Evolutionary conservation across 768 basidiomycete genomes (phyloP).

Genomic region (Boletus reticulatus): DNA sequence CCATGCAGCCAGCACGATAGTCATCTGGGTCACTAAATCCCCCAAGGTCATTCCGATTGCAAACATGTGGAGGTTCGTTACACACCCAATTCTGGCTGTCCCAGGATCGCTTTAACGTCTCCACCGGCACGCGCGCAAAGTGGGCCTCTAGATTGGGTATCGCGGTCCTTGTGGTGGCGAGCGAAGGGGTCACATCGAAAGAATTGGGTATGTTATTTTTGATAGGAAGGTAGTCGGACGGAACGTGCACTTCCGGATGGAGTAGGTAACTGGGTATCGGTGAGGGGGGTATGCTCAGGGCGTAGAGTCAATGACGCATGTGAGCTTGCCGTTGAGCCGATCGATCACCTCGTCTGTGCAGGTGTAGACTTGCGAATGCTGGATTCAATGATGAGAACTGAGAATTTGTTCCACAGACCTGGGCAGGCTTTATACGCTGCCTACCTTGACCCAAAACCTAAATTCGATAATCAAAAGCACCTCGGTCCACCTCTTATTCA

Average conservation of each 20-base stretch:
- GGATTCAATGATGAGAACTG: not conserved
- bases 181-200: not conserved
- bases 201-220: not conserved
- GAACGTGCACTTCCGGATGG: constrained; percentile 1
- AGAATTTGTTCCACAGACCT: not conserved
- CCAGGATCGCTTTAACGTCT: not conserved
- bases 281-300: not conserved
- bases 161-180: not conserved
- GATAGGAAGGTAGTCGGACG: constrained; percentile 1
- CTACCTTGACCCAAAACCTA: too few relatives aligned
- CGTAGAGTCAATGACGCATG: not conserved
- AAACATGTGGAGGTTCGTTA: not conserved
- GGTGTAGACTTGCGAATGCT: not conserved
- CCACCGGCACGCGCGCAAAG: not conserved
- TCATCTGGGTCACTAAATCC: constrained; percentile 1
- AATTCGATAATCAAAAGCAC: too few relatives aligned
- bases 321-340: not conserved
- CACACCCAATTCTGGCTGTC: constrained; percentile 5
- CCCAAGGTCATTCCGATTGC: not conserved
- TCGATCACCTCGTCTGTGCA: constrained; percentile 3
- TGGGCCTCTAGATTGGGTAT: constrained; percentile 5
- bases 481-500: too few relatives aligned
- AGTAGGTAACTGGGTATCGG: not conserved
- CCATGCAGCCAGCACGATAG: constrained; percentile 6
- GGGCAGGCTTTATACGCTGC: not conserved